Base-by-base conservation (phyloP, 2,329 filamentous ascomycete species). In the Apiospora rasikravindrae region DNA sequence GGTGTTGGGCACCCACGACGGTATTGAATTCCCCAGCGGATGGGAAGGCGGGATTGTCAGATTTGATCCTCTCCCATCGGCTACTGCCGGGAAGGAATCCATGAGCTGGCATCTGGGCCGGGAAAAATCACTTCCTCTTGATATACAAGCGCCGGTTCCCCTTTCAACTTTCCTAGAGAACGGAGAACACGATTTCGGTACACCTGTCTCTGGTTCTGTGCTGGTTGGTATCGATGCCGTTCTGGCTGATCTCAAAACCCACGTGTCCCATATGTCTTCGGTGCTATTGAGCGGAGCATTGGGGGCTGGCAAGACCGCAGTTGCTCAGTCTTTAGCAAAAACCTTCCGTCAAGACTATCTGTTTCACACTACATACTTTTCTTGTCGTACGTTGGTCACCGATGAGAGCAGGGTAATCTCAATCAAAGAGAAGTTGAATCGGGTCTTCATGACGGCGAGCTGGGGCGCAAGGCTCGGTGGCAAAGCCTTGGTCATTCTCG, bases 381-480 rank as follows among this genome's bases (percentile, higher is more conserved):
- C 94, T 0, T 98, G 96, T 77, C 90, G 93, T 40, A 95, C 93
- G 74, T 86, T 98, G 4, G 92, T 98, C 40, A 98, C 93, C 1
- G 95, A 98, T 73, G 96, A 99, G 81, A 97, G 92, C 51, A 89
- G 96, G 72, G 90, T 98, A 19, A 93, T 94, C 2, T 94, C 93
- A 0, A 94, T 99, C 82, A 98, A 97, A 79, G 96, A 98, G 78
- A 96, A 91, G 0, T 83, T 99, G 6, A 92, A 90, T 69, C 90
- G 94, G 22, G 83, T 97, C 1, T 98, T 99, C 80, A 94, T 96
- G 86, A 89, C 90, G 26, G 96, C 96, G 3, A 92, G 93, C 57
- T 99, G 96, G 96, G 95, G 94, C 49, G 94, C 96, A 47, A 89
- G 96, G 73, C 87, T 96, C 0, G 95, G 95, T 29, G 96, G 96